Evolutionary conservation across 2,329 filamentous ascomycete species (phyloP), one percentile per base, ranked within the genome.

Genomic region (Colletotrichum siamense): DNA sequence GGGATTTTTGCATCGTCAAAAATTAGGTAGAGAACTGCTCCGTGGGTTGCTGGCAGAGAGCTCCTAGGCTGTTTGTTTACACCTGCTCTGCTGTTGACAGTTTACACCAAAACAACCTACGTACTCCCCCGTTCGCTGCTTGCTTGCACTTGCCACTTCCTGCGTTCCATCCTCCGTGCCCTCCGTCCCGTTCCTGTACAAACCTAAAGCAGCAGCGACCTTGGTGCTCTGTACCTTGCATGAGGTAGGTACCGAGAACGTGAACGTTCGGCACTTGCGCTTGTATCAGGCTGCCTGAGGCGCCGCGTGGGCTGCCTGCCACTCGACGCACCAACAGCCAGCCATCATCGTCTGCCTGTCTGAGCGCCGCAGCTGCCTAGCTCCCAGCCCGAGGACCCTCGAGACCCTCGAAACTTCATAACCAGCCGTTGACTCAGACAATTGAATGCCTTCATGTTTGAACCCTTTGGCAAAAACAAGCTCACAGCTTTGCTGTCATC

Each of bases 331-430:
- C 32, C 9, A 49, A 52, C 44, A 22, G 44, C 57, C 67, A 69
- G 67, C 67, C 67, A 69, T 70, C 44, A 12, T 39, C 18, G 24
- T 34, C 63, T 72, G 39, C 62, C 73, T 76, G 63, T 64, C 55
- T 64, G 64, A 59, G 69, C 73, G 64, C 73, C 26, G 63, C 59
- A 73, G 73, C 49, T 74, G 74, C 74, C 74, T 76, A 69, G 74
- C 16, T 61, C 59, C 55, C 30, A 18, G 24, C 30, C 69, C 63
- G 44, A 55, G 55, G 36, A 63, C 62, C 68, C 68, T 64, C 57
- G 49, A 24, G 57, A 61, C 65, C 64, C 70, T 68, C 69, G 15
- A 36, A 8, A 32, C 57, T 32, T 13, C 57, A 32, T 12, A n/a
- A 61, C 28, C 57, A 7, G 44, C 57, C 57, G 26, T 28, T 63